A percentile compares a stretch with the other conserved stretches of the same genome.
Conservation (phyloP, 345 rosid species). For the Euphorbia peplus region DNA sequence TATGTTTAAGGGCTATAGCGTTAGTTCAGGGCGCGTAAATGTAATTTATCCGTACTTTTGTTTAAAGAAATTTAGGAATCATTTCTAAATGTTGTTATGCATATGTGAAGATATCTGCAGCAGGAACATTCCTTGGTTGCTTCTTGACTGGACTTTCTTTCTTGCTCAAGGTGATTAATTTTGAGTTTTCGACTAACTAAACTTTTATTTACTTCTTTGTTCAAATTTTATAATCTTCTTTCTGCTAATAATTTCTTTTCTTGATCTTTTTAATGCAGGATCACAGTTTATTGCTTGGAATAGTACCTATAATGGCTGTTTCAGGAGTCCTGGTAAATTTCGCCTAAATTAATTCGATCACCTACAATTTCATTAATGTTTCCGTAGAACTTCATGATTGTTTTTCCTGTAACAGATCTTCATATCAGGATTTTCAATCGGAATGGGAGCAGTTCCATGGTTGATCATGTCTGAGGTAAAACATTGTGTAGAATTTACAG, state of each 20-base stretch:
- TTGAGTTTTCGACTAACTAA: neutral
- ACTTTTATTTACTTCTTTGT: neutral
- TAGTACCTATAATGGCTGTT: conserved; percentile 64
- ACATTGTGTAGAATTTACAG: neutral
- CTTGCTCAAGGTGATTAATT: conserved; percentile 65
- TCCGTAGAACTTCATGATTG: neutral
- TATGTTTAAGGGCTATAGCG: too few relatives aligned
- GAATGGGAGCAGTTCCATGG: conserved; percentile 98
- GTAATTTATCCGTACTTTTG: neutral
- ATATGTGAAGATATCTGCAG: conserved; percentile 54
- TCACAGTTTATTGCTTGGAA: conserved; percentile 51
- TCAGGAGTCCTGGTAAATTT: conserved; percentile 66
- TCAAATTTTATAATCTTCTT: neutral
- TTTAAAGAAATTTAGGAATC: neutral
- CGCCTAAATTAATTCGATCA: neutral
- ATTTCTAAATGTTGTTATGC: neutral
- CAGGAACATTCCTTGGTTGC: conserved; percentile 75
- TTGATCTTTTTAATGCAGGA: conserved; percentile 35
- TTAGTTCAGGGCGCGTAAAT: too few relatives aligned
- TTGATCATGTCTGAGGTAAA: conserved; percentile 92
- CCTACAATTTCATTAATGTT: neutral
- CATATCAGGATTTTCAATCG: conserved; percentile 66
- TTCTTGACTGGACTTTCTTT: conserved; percentile 72
- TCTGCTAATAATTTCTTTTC: conserved; percentile 1
- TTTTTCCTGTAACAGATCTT: conserved; percentile 42